Evolutionary conservation across 768 basidiomycete species (phyloP), one percentile per base, ranked within the genome.

Genomic region (Boletus rubroflammeus): DNA sequence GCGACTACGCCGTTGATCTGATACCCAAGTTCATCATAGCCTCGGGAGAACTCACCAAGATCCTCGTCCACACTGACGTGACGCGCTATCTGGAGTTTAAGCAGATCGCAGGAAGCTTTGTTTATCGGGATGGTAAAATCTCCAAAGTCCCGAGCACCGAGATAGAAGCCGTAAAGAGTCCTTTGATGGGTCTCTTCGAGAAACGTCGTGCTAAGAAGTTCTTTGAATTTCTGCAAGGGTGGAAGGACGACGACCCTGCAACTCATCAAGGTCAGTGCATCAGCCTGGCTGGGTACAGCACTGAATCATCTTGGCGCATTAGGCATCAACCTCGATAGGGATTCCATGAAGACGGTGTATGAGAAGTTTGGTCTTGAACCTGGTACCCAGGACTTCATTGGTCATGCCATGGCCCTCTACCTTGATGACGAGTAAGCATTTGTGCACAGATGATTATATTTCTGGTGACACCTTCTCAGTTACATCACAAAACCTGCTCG

Each of bases 11-110:
- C 51, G 88, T 98, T 61, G 97, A 98, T 78, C 86, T 98, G 60
- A 88, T 98, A 66, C 95, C 97, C 69, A 98, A 99, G 75, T 99
- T 99, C 78, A 98, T 98, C 78, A 94, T 98, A 64, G 89, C 97
- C 28, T 93, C 92, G 11, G 97, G 97, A 51, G 95, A 98, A 73
- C 86, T 99, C 67, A 97, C 95, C 50, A 89, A 88, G 74, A 98
- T 99, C 73, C 88, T 99, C 59, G 94, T 99, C 39, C 95, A 98
- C 78, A 98, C 97, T 60, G 94, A 99, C 69, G 97, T 99, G 57
- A 95, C 91, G 39, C 88, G 94, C 57, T 99, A 99, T 75, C 87
- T 99, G 66, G 97, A 98, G 70, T 99, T 99, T 81, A 99, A 98
- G 79, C 96, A 98, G 76, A 98, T 99, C 73, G 93, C 97, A 0